A percentile compares a stretch with the other conserved stretches of the same genome.
Conservation (phyloP, 1,284 basidiomycete species). For the Leccinum pachyderme region DNA sequence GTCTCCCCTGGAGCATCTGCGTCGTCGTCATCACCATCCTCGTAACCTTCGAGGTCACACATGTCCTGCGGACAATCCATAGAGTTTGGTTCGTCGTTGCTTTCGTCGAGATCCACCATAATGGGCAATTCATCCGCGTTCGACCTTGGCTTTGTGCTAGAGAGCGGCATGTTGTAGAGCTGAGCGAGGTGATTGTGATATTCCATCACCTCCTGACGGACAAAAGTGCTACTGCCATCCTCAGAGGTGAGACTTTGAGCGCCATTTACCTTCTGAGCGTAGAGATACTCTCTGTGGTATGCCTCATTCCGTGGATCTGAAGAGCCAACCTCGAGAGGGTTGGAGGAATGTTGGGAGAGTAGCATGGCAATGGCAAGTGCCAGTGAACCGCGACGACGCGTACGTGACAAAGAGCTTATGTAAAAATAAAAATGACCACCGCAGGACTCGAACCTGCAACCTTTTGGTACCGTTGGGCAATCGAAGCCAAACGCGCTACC, state of each 20-base stretch:
- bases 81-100: slow-evolving; percentile 47
- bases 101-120: slow-evolving; percentile 48
- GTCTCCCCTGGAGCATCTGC: slow-evolving; percentile 37
- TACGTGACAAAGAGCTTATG: no score
- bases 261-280: slow-evolving; percentile 31
- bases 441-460: slow-evolving; percentile 89
- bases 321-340: slow-evolving; percentile 69
- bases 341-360: slow-evolving; percentile 75
- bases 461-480: slow-evolving; percentile 67
- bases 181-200: slow-evolving; percentile 55
- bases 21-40: slow-evolving; percentile 37
- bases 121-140: slow-evolving; percentile 26
- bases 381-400: no score
- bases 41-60: slow-evolving; percentile 35
- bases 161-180: slow-evolving; percentile 27
- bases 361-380: slow-evolving; percentile 21
- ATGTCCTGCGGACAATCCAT: slow-evolving; percentile 37
- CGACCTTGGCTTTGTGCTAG: slow-evolving; percentile 19
- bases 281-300: slow-evolving; percentile 42
- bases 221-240: slow-evolving; percentile 42
- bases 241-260: slow-evolving; percentile 29
- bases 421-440: slow-evolving; percentile 44
- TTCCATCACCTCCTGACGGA: slow-evolving; percentile 39
- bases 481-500: slow-evolving; percentile 90
- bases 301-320: slow-evolving; percentile 55